Base-by-base conservation (phyloP, 441 rosid genomes). In the Populus hybrid region DNA sequence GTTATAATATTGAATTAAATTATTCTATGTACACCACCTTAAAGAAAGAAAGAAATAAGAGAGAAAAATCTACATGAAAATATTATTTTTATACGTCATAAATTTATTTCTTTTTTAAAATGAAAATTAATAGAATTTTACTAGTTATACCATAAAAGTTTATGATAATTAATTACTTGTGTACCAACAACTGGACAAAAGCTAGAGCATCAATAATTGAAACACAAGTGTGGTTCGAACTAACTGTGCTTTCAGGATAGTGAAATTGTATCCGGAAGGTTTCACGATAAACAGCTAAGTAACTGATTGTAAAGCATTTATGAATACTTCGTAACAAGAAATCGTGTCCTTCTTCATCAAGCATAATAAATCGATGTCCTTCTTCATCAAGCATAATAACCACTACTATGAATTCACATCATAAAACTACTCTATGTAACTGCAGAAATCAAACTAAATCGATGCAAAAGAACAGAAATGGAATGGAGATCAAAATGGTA, bases 361-460 rank as follows among this genome's bases (percentile, higher is more conserved):
- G 35, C 68, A 28, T 61, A 16, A 32, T 23, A 66, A 28, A 70
- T 64, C 67, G 35, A n/a, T 66, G 20, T 21, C 20, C 35, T 50
- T 16, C 38, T 24, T 30, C 74, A 61, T 63, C 67, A 61, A 78
- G 35, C 68, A 28, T 61, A 16, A 32, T 23, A 66, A 28, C 28
- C 65, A 8, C 38, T 9, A 26, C 28, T 26, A 50, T 38, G 35
- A 69, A 63, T 70, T 40, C 16, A 8, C 66, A 30, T 24, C 66
- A 11, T 21, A 67, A 24, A 65, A 46, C 64, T 32, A 53, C 70
- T n/a, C 69, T 14, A 20, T 3, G 18, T 74, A 57, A 21, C 70
- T 66, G 38, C 76, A 6, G 10, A 20, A 66, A 26, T 36, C 10
- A 10, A 69, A 34, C 80, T 34, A 73, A 63, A 78, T 74, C n/a